phyloP scores from a whole-genome alignment of 768 basidiomycete species.

The Multifurca ochricompacta region DNA sequence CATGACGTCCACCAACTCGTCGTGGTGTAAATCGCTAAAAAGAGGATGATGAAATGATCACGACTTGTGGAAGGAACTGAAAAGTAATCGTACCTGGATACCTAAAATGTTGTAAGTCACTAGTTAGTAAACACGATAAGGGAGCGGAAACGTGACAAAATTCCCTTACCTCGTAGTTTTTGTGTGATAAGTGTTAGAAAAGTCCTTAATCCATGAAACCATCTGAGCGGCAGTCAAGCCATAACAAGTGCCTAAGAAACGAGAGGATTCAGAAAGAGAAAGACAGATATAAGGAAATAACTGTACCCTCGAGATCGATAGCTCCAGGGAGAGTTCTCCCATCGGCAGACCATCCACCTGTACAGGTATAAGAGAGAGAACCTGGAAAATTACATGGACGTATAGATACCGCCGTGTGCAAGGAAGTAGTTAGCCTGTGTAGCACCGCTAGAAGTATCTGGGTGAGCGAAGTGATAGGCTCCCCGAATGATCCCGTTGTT shows the following conservation, averaged over 20 bases:
- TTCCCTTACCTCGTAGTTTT: constrained; percentile 41
- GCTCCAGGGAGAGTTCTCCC: not conserved
- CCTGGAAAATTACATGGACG: not conserved
- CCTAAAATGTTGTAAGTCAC: constrained; percentile 22
- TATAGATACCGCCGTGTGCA: constrained; percentile 28
- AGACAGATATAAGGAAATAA: not conserved
- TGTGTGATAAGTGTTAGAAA: constrained; percentile 51
- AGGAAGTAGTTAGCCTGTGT: constrained; percentile 54
- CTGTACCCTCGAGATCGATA: constrained; percentile 2
- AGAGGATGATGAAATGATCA: not conserved
- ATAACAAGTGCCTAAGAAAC: constrained; percentile 47
- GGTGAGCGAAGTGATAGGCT: constrained; percentile 53
- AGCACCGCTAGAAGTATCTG: constrained; percentile 45
- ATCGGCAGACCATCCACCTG: not conserved
- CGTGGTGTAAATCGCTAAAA: constrained; percentile 50
- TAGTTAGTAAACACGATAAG: not conserved
- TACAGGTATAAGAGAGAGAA: not conserved
- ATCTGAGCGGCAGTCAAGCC: constrained; percentile 44
- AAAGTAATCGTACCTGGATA: constrained; percentile 32
- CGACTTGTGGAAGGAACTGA: not conserved
- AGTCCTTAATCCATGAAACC: constrained; percentile 58
- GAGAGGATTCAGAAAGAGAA: not conserved
- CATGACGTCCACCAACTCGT: constrained; percentile 64
- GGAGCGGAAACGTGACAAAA: constrained; percentile 13
- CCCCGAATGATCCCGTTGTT: constrained; percentile 51